Evolutionary conservation across 495 filamentous ascomycete genomes (phyloP), one percentile per base, ranked within the genome.

Genomic region (Aspergillus avenaceus): DNA sequence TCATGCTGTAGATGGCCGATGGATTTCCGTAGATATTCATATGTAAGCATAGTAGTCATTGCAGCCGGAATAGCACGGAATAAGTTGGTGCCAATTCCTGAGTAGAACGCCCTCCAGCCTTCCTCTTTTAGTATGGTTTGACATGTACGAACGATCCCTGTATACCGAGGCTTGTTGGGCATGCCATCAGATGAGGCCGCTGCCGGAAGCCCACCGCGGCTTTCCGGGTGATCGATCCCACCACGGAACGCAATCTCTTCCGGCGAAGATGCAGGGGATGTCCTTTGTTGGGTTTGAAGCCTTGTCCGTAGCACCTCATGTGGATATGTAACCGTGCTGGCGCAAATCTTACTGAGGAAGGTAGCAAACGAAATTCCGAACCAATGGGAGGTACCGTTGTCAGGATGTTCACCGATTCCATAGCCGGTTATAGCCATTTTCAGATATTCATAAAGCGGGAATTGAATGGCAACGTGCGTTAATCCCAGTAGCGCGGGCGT

Each of bases 1-100:
- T 82, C 76, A 41, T 73, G 70, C 58, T 78, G 76, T 27, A 81
- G 52, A 16, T 59, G 64, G 29, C 66, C 65, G 43, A 83, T 73
- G 18, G 66, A 50, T 53, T 81, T 82, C 72, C 89, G 88, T 41
- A 88, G 71, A 62, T 84, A 89, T 71, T 99, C 93, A 65, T 96
- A 99, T 16, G 93, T 97, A 58, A 99, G 79, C 82, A 99, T 90
- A 6, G 93, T 97, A 28, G 95, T 96, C 62, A 95, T 95, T 18
- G 92, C 91, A 26, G 92, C 89, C 19, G 93, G 93, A 16, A 99
- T 84, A 13, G 93, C 95, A 44, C 93, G 82, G 75, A 97, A 87
- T 78, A 99, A 86, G 69, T 99, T 99, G 27, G 91, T 96, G 28
- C 93, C 95, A 81, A 99, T 95, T 23, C 93, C 93, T 18, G 90